phyloP scores from a whole-genome alignment of 352 stramenopile species.

The Ophiocytium majus region DNA sequence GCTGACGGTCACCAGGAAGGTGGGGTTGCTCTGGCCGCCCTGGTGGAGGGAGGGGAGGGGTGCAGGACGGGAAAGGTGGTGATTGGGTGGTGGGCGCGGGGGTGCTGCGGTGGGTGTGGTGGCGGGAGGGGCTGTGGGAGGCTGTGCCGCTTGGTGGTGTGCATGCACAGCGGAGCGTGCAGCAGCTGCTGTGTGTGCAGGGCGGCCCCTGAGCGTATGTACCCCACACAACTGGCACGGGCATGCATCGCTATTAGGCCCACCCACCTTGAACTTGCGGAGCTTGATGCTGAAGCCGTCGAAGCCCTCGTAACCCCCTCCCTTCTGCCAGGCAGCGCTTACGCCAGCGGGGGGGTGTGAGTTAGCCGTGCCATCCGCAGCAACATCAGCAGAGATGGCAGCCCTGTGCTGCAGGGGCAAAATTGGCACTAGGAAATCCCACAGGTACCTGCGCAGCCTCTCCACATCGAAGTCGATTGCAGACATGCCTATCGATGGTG shows the following conservation, averaged over 20 bases:
- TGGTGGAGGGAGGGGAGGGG: not conserved
- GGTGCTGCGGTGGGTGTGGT: not conserved
- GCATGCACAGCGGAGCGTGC: too few species aligned
- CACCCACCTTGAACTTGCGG: constrained; percentile 39
- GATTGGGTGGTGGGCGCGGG: not conserved
- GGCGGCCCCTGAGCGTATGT: not conserved
- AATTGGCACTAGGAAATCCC: constrained; percentile 37
- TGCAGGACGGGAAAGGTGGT: not conserved
- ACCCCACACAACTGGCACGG: not conserved
- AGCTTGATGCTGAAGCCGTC: constrained; percentile 44
- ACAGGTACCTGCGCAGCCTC: constrained; percentile 40
- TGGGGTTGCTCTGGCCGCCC: constrained; percentile 61
- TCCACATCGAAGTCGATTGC: constrained; percentile 34
- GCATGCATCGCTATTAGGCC: too few species aligned
- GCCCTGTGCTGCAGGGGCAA: too few species aligned
- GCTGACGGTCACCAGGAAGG: constrained; percentile 55
- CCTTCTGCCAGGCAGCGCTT: constrained; percentile 35
- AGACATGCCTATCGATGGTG: too few species aligned
- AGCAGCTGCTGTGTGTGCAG: not conserved
- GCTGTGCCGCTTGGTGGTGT: too few species aligned
- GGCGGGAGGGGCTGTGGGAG: too few species aligned
- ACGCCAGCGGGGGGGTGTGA: constrained; percentile 20
- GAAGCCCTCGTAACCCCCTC: constrained; percentile 50
- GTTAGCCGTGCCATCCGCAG: constrained; percentile 15
- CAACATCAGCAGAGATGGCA: too few species aligned